Conservation (phyloP, 257 asterid genomes). For the Ehretia macrophylla region DNA sequence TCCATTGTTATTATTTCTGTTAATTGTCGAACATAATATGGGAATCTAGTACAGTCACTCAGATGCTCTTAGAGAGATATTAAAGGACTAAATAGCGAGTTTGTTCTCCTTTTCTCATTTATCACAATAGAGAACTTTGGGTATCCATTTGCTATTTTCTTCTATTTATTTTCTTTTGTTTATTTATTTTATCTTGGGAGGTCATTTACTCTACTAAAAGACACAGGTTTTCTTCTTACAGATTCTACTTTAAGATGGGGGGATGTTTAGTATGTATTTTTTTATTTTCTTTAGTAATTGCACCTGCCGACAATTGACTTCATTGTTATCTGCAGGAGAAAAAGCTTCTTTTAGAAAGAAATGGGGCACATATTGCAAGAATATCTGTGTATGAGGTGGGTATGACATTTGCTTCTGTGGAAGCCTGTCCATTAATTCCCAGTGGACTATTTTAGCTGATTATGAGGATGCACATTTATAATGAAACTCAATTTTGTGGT, state of each 20-base stretch:
- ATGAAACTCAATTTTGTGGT: no score
- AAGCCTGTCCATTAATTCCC: not conserved
- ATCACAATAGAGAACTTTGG: no score
- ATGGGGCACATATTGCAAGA: conserved; percentile 87
- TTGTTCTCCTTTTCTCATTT: no score
- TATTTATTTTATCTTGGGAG: no score
- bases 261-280: not conserved
- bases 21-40: no score
- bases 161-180: no score
- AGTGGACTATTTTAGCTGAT: not conserved
- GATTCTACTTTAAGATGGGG: not conserved
- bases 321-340: conserved; percentile 59
- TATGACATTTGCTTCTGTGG: not conserved
- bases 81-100: no score
- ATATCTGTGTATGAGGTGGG: conserved; percentile 90
- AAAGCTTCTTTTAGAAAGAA: conserved; percentile 81
- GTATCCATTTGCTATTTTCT: no score
- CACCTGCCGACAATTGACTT: not conserved
- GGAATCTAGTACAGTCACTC: no score
- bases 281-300: not conserved
- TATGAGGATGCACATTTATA: not conserved
- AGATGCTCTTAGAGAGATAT: no score
- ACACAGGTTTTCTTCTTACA: not conserved
- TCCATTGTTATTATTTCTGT: no score
- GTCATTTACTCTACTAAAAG: not conserved